A percentile compares a stretch with the other conserved stretches of the same genome.
phyloP scores from a whole-genome alignment of 257 asterid genomes.

The Dorcoceras hygrometricum region DNA sequence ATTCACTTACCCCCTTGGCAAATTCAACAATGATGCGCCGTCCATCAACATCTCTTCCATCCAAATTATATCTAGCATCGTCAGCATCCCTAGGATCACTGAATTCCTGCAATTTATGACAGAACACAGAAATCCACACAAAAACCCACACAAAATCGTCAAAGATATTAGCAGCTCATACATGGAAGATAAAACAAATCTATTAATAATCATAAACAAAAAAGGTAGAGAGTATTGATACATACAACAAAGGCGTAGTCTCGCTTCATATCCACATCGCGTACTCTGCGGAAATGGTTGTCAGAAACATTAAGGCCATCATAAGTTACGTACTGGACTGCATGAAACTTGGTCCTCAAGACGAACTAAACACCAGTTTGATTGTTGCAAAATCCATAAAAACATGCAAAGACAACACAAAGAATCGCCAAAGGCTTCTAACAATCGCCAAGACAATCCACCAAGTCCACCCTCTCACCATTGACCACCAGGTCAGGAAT shows the following conservation, averaged over 20 bases:
- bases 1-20: constrained; percentile 58
- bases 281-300: constrained; percentile 82
- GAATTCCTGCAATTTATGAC: constrained; percentile 45
- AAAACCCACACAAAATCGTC: constrained; percentile 9
- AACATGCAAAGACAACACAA: constrained; percentile 62
- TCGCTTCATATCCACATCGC: constrained; percentile 79
- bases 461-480: constrained; percentile 50
- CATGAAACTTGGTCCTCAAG: constrained; percentile 59
- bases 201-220: background rate
- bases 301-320: constrained; percentile 87
- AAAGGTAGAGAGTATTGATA: constrained; percentile 5
- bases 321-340: constrained; percentile 55
- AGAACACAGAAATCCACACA: constrained; percentile 25
- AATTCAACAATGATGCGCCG: constrained; percentile 60
- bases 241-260: constrained; percentile 78
- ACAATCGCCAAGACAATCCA: constrained; percentile 59
- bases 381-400: constrained; percentile 67
- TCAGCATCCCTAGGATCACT: constrained; percentile 74
- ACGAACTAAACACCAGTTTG: constrained; percentile 79
- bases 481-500: constrained; percentile 28
- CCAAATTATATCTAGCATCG: constrained; percentile 58
- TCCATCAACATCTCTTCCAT: constrained; percentile 70
- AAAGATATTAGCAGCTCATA: background rate
- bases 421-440: constrained; percentile 76
- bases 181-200: background rate